These are phyloP conservation scores for Chrysanthemum seticuspe DNA, from an alignment of 129 eudicot species.

Conservation along the genomic window DNA sequence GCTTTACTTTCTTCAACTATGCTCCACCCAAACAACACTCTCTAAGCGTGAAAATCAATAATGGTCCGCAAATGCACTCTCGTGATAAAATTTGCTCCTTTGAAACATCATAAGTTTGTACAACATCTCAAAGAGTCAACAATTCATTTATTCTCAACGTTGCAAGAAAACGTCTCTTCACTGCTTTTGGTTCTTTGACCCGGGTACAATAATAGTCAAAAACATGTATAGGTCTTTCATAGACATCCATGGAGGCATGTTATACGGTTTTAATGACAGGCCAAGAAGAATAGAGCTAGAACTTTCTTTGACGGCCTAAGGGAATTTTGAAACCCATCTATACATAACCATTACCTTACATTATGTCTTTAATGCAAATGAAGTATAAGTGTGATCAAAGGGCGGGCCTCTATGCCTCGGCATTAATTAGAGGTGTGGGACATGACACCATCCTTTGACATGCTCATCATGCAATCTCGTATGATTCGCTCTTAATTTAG, in stretches of 20 bases:
- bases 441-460: neutral
- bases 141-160: conserved; percentile 20
- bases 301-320: neutral
- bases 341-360: neutral
- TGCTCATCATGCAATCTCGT: conserved; percentile 1
- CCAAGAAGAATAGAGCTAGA: conserved; percentile 24
- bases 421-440: neutral
- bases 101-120: neutral
- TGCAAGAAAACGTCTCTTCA: conserved; percentile 13
- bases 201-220: too few relatives aligned
- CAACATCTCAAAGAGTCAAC: neutral
- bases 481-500: neutral
- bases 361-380: neutral
- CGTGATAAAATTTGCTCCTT: neutral
- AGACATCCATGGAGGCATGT: conserved; percentile 19
- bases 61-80: neutral
- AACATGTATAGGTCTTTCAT: too few relatives aligned
- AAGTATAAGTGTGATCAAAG: neutral
- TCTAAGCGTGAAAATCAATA: neutral
- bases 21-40: neutral
- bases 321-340: neutral
- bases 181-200: neutral
- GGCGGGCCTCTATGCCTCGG: neutral
- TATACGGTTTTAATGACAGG: conserved; percentile 16
- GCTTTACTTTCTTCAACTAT: neutral